Conservation (phyloP, 768 basidiomycete genomes). For the Pisolithus albus region DNA sequence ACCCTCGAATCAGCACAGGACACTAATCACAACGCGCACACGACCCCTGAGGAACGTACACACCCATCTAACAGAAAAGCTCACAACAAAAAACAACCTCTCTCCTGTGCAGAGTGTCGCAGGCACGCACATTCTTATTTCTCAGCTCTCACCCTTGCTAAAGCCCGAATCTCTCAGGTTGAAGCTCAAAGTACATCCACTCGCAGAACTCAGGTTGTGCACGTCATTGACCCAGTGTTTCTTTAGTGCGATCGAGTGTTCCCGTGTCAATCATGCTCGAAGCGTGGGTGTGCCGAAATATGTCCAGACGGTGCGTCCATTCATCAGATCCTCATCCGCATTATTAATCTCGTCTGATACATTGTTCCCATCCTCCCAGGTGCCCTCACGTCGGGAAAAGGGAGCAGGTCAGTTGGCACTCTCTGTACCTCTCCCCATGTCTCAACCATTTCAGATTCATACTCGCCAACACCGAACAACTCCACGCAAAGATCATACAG, state of each 20-base stretch:
- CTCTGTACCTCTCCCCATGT: constrained; percentile 10
- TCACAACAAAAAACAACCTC: constrained; percentile 34
- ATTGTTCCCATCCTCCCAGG: constrained; percentile 27
- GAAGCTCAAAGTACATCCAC: constrained; percentile 47
- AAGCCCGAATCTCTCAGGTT: constrained; percentile 23
- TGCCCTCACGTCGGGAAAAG: constrained; percentile 54
- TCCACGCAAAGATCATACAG: constrained; percentile 56
- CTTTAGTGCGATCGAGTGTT: constrained; percentile 56
- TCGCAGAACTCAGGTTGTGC: background rate
- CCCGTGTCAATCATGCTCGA: constrained; percentile 61
- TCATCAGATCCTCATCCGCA: background rate
- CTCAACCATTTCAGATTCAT: constrained; percentile 42
- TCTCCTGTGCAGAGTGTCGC: constrained; percentile 60
- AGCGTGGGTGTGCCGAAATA: constrained; percentile 57
- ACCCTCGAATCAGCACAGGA: constrained; percentile 14
- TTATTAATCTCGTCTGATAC: constrained; percentile 1
- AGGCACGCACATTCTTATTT: constrained; percentile 32
- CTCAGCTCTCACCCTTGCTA: background rate
- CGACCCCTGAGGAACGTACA: constrained; percentile 9
- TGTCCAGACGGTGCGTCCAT: constrained; percentile 47
- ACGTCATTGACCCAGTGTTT: constrained; percentile 5
- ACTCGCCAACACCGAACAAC: constrained; percentile 59
- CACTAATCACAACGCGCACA: constrained; percentile 10
- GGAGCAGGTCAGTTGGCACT: constrained; percentile 44
- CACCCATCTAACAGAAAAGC: constrained; percentile 6